Conservation (phyloP, 2,329 filamentous ascomycete genomes). For the Leptographium galeiforme region DNA sequence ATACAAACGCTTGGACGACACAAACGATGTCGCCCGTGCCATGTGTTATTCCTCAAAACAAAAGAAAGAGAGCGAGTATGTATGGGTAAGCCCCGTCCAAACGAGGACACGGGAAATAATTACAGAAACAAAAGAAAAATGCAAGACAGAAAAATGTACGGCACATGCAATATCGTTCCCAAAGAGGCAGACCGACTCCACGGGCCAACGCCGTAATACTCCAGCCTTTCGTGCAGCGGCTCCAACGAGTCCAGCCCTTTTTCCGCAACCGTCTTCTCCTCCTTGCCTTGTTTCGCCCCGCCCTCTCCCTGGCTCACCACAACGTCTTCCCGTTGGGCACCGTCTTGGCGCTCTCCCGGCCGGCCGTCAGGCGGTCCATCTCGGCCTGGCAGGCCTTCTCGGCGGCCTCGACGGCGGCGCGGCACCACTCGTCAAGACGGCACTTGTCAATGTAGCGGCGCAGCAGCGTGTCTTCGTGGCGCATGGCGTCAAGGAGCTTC, state of each 20-base stretch:
- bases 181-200: too few species aligned
- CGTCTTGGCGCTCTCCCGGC: too few species aligned
- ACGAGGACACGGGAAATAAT: too few species aligned
- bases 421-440: constrained; percentile 54
- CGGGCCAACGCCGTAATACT: too few species aligned
- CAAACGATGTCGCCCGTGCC: too few species aligned
- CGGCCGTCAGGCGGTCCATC: constrained; percentile 10
- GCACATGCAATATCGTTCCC: too few species aligned
- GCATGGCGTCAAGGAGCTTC: constrained; percentile 58
- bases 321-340: background rate
- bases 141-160: too few species aligned
- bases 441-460: constrained; percentile 51
- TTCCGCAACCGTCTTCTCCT: background rate
- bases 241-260: background rate
- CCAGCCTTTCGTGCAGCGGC: background rate
- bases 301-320: background rate
- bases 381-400: constrained; percentile 16
- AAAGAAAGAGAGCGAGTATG: too few species aligned
- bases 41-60: too few species aligned
- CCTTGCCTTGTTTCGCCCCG: background rate
- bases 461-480: constrained; percentile 56
- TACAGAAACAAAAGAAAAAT: too few species aligned
- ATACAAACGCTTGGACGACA: too few species aligned
- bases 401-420: constrained; percentile 14
- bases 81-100: too few species aligned